Evolutionary conservation across 2,329 filamentous ascomycete species (phyloP).

Genomic region (Trichoderma koningiopsis): DNA sequence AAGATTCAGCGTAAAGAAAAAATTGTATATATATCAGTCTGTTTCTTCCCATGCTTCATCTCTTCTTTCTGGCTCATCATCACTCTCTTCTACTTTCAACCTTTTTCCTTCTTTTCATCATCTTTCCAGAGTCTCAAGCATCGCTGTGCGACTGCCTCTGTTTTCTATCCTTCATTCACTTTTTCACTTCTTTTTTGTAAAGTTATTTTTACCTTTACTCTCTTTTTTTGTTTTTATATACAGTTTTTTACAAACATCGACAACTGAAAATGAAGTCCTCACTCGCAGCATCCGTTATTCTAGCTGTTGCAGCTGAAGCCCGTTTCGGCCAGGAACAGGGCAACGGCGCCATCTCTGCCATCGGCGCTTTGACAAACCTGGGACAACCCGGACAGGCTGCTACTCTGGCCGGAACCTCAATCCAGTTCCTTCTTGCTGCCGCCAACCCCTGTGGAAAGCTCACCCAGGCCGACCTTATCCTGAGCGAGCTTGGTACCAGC

Average conservation of each 20-base stretch:
- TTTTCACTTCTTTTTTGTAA: neutral
- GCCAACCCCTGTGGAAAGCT: constrained; percentile 19
- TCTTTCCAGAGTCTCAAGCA: constrained; percentile 12
- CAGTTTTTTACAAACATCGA: neutral
- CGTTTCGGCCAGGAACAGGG: constrained; percentile 16
- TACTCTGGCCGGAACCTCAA: neutral
- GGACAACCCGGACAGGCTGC: constrained; percentile 13
- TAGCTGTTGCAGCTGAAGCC: constrained; percentile 10
- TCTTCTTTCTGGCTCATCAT: neutral
- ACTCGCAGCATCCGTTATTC: neutral
- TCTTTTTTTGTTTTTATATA: neutral
- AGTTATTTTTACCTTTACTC: neutral
- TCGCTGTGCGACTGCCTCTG: constrained; percentile 16
- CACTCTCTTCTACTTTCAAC: neutral
- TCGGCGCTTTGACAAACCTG: constrained; percentile 3
- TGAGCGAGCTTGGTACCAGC: constrained; percentile 4
- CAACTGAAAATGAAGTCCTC: constrained; percentile 9
- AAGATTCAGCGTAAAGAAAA: neutral
- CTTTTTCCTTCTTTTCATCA: neutral
- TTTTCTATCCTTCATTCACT: neutral
- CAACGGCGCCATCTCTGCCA: constrained; percentile 14
- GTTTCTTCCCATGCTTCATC: neutral
- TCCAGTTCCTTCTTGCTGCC: constrained; percentile 14
- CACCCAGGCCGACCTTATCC: constrained; percentile 8
- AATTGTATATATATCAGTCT: constrained; percentile 1